These are phyloP conservation scores for Hordeum pubiflorum DNA, from an alignment of 202 grass and related monocot genomes.

Conservation along the genomic window DNA sequence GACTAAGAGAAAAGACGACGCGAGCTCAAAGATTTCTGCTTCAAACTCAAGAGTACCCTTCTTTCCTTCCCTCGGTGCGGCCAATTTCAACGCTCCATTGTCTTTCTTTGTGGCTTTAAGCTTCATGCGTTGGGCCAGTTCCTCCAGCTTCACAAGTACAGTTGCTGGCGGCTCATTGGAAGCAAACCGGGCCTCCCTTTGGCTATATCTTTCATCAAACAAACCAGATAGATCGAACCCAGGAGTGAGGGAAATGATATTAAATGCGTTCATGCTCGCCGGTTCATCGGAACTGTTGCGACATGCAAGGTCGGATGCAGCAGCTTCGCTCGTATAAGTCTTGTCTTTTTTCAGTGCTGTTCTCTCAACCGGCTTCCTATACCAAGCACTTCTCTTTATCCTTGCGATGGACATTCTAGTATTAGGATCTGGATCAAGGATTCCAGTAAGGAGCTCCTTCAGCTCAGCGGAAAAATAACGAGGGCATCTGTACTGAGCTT, in stretches of 20 bases:
- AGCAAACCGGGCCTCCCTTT: constrained; percentile 53
- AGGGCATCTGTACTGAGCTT: constrained; percentile 53
- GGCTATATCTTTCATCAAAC: constrained; percentile 47
- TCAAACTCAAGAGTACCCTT: constrained; percentile 56
- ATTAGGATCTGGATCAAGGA: constrained; percentile 65
- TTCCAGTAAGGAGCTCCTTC: constrained; percentile 48
- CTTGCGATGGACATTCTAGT: constrained; percentile 60
- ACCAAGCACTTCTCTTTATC: constrained; percentile 65
- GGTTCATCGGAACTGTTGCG: background rate
- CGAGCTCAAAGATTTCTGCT: constrained; percentile 52
- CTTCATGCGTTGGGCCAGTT: constrained; percentile 45
- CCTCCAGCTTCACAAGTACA: constrained; percentile 49
- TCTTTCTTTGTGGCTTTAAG: constrained; percentile 56
- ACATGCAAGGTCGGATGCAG: background rate
- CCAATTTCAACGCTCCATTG: constrained; percentile 48
- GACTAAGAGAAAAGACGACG: constrained; percentile 45
- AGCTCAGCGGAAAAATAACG: constrained; percentile 58
- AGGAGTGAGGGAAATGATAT: constrained; percentile 60
- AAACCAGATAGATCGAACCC: constrained; percentile 56
- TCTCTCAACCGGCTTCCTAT: constrained; percentile 32
- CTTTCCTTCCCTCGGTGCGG: constrained; percentile 48
- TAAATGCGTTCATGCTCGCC: constrained; percentile 61
- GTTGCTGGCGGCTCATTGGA: constrained; percentile 28
- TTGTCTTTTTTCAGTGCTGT: constrained; percentile 27
- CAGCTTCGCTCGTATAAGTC: background rate